phyloP scores from a whole-genome alignment of 2,329 filamentous ascomycete species.

The Dothideomycetidae sp. region DNA sequence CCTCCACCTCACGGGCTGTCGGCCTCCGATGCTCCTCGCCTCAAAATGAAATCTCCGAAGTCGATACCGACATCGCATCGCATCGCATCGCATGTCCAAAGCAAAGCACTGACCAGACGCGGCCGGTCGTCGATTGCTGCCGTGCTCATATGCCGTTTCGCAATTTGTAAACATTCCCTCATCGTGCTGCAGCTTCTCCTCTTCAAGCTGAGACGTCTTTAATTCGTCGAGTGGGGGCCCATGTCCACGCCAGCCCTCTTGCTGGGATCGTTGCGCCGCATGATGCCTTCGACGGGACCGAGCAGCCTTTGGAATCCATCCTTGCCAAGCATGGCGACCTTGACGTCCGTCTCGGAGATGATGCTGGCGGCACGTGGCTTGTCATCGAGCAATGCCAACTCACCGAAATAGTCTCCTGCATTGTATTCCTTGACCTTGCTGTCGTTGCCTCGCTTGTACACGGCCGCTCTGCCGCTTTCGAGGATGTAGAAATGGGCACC shows the following conservation, averaged over 20 bases:
- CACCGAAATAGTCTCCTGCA: constrained; percentile 95
- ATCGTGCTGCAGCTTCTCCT: no score
- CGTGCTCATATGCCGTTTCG: no score
- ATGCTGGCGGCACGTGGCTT: constrained; percentile 84
- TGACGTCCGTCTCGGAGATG: constrained; percentile 70
- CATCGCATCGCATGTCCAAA: no score
- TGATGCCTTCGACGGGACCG: constrained; percentile 84
- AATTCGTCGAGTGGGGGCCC: constrained; percentile 12
- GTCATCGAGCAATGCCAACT: constrained; percentile 85
- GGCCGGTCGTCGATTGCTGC: no score
- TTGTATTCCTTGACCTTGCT: constrained; percentile 63
- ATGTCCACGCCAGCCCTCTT: constrained; percentile 21
- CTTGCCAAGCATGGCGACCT: constrained; percentile 83
- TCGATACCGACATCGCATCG: no score
- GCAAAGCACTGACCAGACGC: no score
- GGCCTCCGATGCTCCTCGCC: no score
- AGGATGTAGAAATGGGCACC: constrained; percentile 86
- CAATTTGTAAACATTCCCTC: no score
- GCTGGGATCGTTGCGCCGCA: constrained; percentile 59
- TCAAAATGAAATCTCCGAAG: no score
- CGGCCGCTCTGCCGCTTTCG: constrained; percentile 74
- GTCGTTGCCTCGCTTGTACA: constrained; percentile 60
- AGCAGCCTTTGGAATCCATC: constrained; percentile 87
- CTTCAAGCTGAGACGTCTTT: not conserved
- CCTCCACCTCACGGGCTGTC: no score